Evolutionary conservation across 2,329 filamentous ascomycete genomes (phyloP).

Genomic region (Tympanopsis confertula): DNA sequence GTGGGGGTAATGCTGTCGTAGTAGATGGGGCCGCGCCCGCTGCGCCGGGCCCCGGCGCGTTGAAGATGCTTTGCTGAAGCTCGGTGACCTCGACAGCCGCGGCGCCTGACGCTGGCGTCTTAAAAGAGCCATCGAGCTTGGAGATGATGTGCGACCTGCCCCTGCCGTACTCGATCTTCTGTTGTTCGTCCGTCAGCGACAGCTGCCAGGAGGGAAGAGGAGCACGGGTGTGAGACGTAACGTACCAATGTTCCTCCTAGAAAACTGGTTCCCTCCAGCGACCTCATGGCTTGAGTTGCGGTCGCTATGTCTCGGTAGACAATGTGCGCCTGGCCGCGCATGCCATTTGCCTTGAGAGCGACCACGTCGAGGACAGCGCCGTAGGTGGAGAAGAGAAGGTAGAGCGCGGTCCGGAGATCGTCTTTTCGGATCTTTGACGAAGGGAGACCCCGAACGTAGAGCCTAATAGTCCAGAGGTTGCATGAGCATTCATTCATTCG

Average conservation of each 20-base stretch:
- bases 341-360: slow-evolving; percentile 75
- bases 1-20: slow-evolving; percentile 19
- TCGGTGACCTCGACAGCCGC: slow-evolving; percentile 55
- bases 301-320: slow-evolving; percentile 81
- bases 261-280: slow-evolving; percentile 74
- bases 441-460: slow-evolving; percentile 79
- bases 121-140: slow-evolving; percentile 84
- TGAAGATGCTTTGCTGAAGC: slow-evolving; percentile 71
- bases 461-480: too few species aligned
- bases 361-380: slow-evolving; percentile 87
- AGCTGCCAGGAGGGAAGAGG: background rate
- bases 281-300: slow-evolving; percentile 87
- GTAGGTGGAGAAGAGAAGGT: slow-evolving; percentile 89
- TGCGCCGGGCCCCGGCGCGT: slow-evolving; percentile 44
- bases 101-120: slow-evolving; percentile 47
- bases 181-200: background rate
- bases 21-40: slow-evolving; percentile 23
- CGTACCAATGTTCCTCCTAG: slow-evolving; percentile 75
- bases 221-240: slow-evolving; percentile 7
- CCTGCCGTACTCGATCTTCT: slow-evolving; percentile 89
- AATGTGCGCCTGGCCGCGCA: slow-evolving; percentile 92
- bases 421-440: slow-evolving; percentile 81
- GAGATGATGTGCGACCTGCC: slow-evolving; percentile 77
- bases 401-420: slow-evolving; percentile 76
- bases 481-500: too few species aligned